Evolutionary conservation across 1,139 yeast genomes (phyloP).

Genomic region (Saccharomyces hybrid): DNA sequence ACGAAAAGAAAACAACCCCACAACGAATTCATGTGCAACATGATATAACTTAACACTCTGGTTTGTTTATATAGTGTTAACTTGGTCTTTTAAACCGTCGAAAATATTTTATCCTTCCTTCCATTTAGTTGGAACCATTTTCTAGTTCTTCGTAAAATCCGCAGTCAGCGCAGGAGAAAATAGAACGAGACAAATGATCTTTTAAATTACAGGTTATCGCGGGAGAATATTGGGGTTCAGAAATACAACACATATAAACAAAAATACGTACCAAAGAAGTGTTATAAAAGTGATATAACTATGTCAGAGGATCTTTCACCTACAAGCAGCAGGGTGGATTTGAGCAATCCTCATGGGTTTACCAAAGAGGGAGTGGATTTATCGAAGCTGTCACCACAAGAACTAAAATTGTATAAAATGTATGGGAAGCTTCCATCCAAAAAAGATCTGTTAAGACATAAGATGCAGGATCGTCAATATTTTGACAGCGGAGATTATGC

Average conservation of each 20-base stretch:
- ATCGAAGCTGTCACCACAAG: constrained; percentile 58
- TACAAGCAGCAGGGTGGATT: constrained; percentile 22
- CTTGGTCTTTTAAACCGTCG: neutral
- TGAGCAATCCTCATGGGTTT: constrained; percentile 11
- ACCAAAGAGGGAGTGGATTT: constrained; percentile 38
- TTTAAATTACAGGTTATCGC: neutral
- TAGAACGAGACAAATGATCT: neutral
- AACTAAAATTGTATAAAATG: constrained; percentile 59
- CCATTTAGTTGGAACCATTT: neutral
- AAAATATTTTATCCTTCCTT: neutral
- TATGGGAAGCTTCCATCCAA: constrained; percentile 87
- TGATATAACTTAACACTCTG: neutral
- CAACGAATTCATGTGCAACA: neutral
- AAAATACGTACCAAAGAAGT: neutral
- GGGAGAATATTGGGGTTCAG: neutral
- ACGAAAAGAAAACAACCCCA: neutral
- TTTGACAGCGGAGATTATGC: constrained; percentile 98
- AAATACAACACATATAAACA: neutral
- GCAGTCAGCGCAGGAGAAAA: neutral
- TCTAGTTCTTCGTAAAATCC: neutral
- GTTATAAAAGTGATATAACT: neutral
- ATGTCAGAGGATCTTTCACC: constrained; percentile 24
- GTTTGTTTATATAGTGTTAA: neutral
- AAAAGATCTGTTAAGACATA: constrained; percentile 71
- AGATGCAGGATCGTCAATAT: constrained; percentile 81